These are phyloP conservation scores for Saccharomycopsis sp. DNA, from an alignment of 805 yeast species.

Conservation along the genomic window DNA sequence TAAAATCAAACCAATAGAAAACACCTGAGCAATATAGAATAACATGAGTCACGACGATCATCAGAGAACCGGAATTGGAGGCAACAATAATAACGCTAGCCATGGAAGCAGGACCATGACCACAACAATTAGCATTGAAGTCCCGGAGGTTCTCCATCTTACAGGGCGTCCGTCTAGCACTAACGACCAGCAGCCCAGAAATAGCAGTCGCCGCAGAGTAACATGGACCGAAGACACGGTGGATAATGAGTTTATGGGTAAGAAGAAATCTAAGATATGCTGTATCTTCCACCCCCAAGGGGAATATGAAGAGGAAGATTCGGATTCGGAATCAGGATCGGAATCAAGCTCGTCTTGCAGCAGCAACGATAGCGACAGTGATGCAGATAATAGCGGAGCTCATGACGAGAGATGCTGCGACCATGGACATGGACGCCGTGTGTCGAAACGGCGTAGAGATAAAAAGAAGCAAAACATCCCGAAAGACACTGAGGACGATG, in stretches of 20 bases:
- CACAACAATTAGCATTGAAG: background rate
- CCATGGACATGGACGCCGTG: conserved; percentile 10
- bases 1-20: no score
- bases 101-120: background rate
- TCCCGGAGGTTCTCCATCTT: background rate
- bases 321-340: conserved; percentile 26
- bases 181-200: conserved; percentile 3
- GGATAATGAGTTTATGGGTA: conserved; percentile 84
- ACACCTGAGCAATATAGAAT: no score
- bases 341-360: conserved; percentile 30
- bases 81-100: background rate
- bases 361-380: conserved; percentile 24
- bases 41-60: background rate
- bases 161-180: background rate
- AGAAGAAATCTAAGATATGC: conserved; percentile 86
- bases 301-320: conserved; percentile 43
- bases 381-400: conserved; percentile 21
- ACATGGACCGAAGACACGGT: conserved; percentile 81
- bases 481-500: conserved; percentile 31
- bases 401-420: conserved; percentile 16
- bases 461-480: conserved; percentile 29
- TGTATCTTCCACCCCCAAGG: conserved; percentile 79
- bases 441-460: conserved; percentile 28
- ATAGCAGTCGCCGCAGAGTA: conserved; percentile 43
- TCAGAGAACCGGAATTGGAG: background rate